phyloP scores from a whole-genome alignment of 2,329 filamentous ascomycete species.

The Leptodontidium sp. region DNA sequence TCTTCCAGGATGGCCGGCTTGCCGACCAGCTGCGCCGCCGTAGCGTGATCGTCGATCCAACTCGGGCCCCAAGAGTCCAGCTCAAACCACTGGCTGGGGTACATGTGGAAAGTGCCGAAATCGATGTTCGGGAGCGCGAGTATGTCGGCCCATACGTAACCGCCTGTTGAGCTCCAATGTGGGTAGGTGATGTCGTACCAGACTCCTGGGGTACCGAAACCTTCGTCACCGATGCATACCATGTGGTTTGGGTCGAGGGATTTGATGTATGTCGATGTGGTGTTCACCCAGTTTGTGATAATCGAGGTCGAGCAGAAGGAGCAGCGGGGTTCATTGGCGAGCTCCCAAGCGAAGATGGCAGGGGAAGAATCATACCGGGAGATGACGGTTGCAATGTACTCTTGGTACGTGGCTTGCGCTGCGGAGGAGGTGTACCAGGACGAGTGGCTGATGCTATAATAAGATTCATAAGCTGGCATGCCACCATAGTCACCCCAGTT shows the following conservation, averaged over 20 bases:
- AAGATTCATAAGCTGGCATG: constrained; percentile 64
- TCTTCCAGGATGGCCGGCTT: constrained; percentile 54
- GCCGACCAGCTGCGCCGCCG: constrained; percentile 47
- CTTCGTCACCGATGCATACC: constrained; percentile 71
- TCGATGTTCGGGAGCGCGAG: constrained; percentile 56
- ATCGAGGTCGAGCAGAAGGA: constrained; percentile 64
- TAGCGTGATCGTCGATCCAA: constrained; percentile 57
- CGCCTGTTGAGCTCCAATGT: constrained; percentile 51
- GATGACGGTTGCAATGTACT: constrained; percentile 67
- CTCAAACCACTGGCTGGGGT: constrained; percentile 54
- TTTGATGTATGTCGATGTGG: no score
- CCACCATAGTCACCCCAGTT: constrained; percentile 75
- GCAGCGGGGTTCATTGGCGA: constrained; percentile 73
- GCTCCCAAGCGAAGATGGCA: constrained; percentile 73
- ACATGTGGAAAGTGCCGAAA: constrained; percentile 62
- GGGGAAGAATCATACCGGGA: constrained; percentile 65
- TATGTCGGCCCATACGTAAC: constrained; percentile 56
- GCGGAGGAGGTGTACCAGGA: constrained; percentile 64
- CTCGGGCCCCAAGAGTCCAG: constrained; percentile 52
- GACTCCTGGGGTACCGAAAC: constrained; percentile 54
- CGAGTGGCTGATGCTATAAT: constrained; percentile 59
- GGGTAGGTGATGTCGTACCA: constrained; percentile 53
- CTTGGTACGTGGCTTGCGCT: constrained; percentile 63
- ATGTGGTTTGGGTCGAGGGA: no score
- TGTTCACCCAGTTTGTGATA: constrained; percentile 70